Conservation (phyloP, 225 moss, liverwort and hornwort genomes). For the Pleurozium schreberi region DNA sequence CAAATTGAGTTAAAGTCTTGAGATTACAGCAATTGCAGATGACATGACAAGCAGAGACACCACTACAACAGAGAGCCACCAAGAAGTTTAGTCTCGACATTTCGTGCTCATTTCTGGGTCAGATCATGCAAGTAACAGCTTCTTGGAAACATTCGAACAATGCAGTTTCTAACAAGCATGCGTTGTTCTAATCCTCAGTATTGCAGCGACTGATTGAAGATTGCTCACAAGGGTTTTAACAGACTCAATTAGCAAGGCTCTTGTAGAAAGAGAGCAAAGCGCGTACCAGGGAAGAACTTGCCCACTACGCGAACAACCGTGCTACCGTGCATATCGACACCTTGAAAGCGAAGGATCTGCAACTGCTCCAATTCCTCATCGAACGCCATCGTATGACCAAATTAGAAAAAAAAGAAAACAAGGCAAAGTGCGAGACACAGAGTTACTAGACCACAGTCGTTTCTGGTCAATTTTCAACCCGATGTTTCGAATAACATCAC, state of each 20-base stretch:
- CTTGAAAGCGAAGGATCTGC: constrained; percentile 16
- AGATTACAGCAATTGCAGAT: neutral
- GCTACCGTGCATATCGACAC: constrained; percentile 12
- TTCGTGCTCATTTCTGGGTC: neutral
- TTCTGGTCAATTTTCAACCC: neutral
- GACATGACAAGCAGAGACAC: neutral
- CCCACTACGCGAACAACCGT: constrained; percentile 27
- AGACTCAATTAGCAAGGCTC: neutral
- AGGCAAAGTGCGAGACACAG: neutral
- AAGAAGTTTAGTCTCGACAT: neutral
- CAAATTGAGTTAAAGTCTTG: neutral
- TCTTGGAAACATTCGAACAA: neutral
- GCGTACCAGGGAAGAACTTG: constrained; percentile 26
- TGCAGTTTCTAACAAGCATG: neutral
- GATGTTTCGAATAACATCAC: neutral
- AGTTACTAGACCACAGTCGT: neutral
- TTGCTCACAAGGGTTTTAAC: neutral
- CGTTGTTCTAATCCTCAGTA: neutral
- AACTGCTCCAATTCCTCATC: constrained; percentile 25
- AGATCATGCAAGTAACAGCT: neutral
- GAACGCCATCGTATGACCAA: neutral
- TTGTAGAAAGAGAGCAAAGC: neutral
- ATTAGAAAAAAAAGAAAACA: neutral
- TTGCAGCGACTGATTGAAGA: neutral
- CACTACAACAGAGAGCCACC: neutral